These are phyloP conservation scores for Stagonosporopsis cucurbitacearum DNA, from an alignment of 2,329 filamentous ascomycete genomes.

Conservation along the genomic window DNA sequence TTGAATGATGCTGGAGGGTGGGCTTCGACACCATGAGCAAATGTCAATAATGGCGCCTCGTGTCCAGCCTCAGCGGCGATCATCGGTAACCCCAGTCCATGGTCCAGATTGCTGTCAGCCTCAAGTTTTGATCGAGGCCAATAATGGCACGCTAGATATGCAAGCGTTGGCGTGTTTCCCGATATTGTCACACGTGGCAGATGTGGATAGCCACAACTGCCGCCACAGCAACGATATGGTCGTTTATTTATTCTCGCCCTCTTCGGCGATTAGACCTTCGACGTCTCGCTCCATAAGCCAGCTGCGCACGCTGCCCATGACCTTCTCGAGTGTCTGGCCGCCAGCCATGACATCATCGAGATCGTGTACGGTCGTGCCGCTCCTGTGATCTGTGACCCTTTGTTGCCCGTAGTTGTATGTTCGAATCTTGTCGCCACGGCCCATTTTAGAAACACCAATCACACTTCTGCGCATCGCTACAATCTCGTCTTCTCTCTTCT, in stretches of 20 bases:
- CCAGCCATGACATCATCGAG: slow-evolving; percentile 81
- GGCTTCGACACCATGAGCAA: background rate
- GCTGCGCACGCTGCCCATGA: slow-evolving; percentile 78
- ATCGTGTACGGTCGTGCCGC: slow-evolving; percentile 79
- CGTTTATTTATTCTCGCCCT: slow-evolving; percentile 33
- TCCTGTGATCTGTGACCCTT: slow-evolving; percentile 87
- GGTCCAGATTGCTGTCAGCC: background rate
- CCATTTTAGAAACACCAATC: slow-evolving; percentile 79
- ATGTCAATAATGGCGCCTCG: background rate
- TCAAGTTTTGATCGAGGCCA: background rate
- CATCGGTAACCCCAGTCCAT: slow-evolving; percentile 1
- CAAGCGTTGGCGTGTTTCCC: background rate
- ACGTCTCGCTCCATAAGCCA: slow-evolving; percentile 82
- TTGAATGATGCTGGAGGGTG: background rate
- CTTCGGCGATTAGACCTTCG: slow-evolving; percentile 65
- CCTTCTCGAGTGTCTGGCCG: slow-evolving; percentile 71
- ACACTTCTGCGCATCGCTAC: slow-evolving; percentile 76
- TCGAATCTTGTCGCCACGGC: slow-evolving; percentile 89
- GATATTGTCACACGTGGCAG: background rate
- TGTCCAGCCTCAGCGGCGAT: slow-evolving; percentile 3
- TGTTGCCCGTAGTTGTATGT: slow-evolving; percentile 86
- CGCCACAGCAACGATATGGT: background rate
- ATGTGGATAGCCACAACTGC: background rate
- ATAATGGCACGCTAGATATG: background rate
- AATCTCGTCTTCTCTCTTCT: slow-evolving; percentile 83